Evolutionary conservation across 768 basidiomycete species (phyloP), one percentile per base, ranked within the genome.

Genomic region (Leucocoprinus sp.): DNA sequence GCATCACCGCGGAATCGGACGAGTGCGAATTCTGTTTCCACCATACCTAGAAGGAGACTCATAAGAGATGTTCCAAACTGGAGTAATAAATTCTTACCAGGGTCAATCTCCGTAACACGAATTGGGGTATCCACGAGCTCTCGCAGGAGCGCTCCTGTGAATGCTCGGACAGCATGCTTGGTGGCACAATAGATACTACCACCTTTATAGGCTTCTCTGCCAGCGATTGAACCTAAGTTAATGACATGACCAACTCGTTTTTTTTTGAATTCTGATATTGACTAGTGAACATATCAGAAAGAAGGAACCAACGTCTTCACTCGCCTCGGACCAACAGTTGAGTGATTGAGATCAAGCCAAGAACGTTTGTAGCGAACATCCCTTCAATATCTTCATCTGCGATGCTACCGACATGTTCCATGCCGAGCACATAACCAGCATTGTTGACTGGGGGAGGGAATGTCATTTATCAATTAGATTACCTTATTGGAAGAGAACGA

Each of bases 101-200:
- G 96, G 58, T 91, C 87, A 45, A 99, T 84, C 65, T 98, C 92
- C 5, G 90, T 85, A 5, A 98, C 93, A 43, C 96, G 76, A 56
- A 99, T 92, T 15, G 82, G 82, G 12, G 93, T 96, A 58, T 89
- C 82, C 26, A 97, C 93, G 27, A 98, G 72, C 60, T 98, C 95
- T 48, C 81, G 74, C 64, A 90, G 63, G 37, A 98, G 67, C 4
- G 84, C 75, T 29, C 80, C 81, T 18, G 80, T 86, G 68, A 98
- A 98, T 2, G 93, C 88, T 37, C 75, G 74, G 6, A 99, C 84
- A 17, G 88, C 89, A 53, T 78, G 74, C 57, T 92, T 92, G 11
- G 93, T 93, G 4, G 95, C 95, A 50, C 83, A 89, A 64, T 96
- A 98, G 54, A 97, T 86, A 51, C 83, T 75, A 6, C 93, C 96